Evolutionary conservation across 1,284 basidiomycete species (phyloP).

Genomic region (Laetiporus sulphureus): DNA sequence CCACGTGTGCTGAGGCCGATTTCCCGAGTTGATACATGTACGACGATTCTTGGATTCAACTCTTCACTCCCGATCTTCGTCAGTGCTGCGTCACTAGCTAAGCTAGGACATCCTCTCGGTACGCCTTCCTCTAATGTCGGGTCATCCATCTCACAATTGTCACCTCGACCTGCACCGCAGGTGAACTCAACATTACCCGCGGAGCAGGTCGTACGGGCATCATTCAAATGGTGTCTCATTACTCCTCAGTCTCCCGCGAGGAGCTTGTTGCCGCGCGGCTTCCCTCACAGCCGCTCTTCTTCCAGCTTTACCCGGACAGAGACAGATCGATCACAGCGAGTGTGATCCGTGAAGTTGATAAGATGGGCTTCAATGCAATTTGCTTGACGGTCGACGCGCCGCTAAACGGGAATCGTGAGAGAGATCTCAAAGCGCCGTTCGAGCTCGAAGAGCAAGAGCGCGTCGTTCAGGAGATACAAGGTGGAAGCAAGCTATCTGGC

Average conservation of each 20-base stretch:
- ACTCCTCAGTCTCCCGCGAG: slow-evolving; percentile 73
- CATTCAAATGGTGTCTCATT: slow-evolving; percentile 87
- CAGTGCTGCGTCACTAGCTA: slow-evolving; percentile 81
- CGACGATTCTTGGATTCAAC: slow-evolving; percentile 69
- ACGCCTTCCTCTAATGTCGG: slow-evolving; percentile 3
- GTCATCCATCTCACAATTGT: too few relatives aligned
- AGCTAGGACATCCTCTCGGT: slow-evolving; percentile 80
- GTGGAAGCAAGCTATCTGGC: slow-evolving; percentile 16
- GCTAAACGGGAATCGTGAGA: slow-evolving; percentile 80
- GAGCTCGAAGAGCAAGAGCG: slow-evolving; percentile 54
- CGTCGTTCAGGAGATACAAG: slow-evolving; percentile 21
- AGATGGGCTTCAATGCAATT: slow-evolving; percentile 76
- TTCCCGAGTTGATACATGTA: slow-evolving; percentile 64
- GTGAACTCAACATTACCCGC: slow-evolving; percentile 80
- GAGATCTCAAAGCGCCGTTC: slow-evolving; percentile 65
- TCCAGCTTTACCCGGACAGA: slow-evolving; percentile 83
- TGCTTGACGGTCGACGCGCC: slow-evolving; percentile 90
- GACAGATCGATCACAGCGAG: slow-evolving; percentile 65
- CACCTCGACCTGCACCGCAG: slow-evolving; percentile 25
- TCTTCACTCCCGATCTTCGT: slow-evolving; percentile 85
- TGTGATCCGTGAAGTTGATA: slow-evolving; percentile 67
- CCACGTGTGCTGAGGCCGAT: slow-evolving; percentile 75
- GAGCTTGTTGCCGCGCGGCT: slow-evolving; percentile 62
- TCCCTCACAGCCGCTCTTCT: slow-evolving; percentile 70
- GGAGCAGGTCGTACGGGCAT: slow-evolving; percentile 66